Conservation (phyloP, 2,329 filamentous ascomycete genomes). For the Verticillium alfalfae region DNA sequence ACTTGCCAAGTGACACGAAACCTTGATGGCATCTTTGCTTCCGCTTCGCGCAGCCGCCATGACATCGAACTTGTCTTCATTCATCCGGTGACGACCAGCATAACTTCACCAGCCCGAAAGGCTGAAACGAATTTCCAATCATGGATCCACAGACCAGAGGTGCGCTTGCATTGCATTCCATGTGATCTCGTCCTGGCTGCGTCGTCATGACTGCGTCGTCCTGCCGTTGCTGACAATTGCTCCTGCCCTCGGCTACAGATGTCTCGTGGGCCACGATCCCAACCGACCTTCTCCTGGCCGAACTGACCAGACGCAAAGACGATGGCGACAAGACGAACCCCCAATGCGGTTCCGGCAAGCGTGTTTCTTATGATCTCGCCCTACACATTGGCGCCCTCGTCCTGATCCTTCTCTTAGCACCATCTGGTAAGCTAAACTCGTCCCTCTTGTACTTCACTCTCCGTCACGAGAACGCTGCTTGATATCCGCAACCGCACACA, state of each 20-base stretch:
- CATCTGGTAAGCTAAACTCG: slow-evolving; percentile 36
- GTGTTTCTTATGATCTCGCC: slow-evolving; percentile 58
- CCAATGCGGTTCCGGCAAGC: slow-evolving; percentile 45
- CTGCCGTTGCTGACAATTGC: not conserved
- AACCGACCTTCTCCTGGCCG: slow-evolving; percentile 45
- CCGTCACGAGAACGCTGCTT: not conserved
- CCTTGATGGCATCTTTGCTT: not conserved
- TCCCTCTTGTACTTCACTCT: not conserved
- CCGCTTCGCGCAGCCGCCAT: not conserved
- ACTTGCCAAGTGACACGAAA: not conserved
- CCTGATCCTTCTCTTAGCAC: slow-evolving; percentile 60
- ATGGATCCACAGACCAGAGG: not conserved
- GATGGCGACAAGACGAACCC: slow-evolving; percentile 33
- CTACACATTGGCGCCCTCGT: slow-evolving; percentile 64
- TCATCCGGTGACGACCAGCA: not conserved
- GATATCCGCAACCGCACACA: slow-evolving; percentile 17
- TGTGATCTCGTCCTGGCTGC: not conserved
- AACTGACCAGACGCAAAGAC: slow-evolving; percentile 42
- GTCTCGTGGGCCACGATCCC: slow-evolving; percentile 43
- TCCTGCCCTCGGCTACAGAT: slow-evolving; percentile 16
- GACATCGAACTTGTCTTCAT: not conserved
- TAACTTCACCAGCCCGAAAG: not conserved
- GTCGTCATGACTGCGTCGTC: not conserved
- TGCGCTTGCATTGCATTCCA: not conserved
- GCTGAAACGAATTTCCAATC: not conserved